Conservation (phyloP, 2,329 filamentous ascomycete species). For the Mycosphaerelloides madeirae region DNA sequence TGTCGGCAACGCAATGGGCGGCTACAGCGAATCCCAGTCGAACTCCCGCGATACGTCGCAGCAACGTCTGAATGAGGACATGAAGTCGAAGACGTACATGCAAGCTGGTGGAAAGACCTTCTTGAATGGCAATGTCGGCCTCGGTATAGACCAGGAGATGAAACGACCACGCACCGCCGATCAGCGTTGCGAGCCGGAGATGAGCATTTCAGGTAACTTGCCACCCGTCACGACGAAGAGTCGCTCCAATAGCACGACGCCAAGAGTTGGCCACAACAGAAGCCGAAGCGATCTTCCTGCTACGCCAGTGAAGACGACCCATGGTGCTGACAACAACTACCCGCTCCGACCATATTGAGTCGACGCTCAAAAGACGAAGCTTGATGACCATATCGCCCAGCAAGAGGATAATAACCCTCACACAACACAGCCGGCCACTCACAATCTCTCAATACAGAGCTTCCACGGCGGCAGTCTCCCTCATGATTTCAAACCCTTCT, state of each 20-base stretch:
- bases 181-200: slow-evolving; percentile 11
- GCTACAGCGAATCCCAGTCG: slow-evolving; percentile 8
- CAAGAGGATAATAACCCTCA: too few relatives aligned
- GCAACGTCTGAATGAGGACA: slow-evolving; percentile 16
- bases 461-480: too few relatives aligned
- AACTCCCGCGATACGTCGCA: slow-evolving; percentile 12
- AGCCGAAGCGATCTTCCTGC: slow-evolving; percentile 19
- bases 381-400: too few relatives aligned
- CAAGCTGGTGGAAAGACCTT: slow-evolving; percentile 18
- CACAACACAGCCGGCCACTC: too few relatives aligned
- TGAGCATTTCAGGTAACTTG: slow-evolving; percentile 6
- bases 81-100: slow-evolving; percentile 21
- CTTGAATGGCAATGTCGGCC: slow-evolving; percentile 11
- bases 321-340: slow-evolving; percentile 10
- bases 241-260: slow-evolving; percentile 17
- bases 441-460: too few relatives aligned
- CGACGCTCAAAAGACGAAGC: too few relatives aligned
- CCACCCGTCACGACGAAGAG: slow-evolving; percentile 6
- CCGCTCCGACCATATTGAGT: slow-evolving; percentile 4
- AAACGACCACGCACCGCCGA: slow-evolving; percentile 16
- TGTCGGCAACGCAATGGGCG: background rate
- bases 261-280: slow-evolving; percentile 16
- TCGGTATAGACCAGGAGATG: slow-evolving; percentile 17
- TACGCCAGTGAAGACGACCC: slow-evolving; percentile 16
- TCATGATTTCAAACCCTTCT: too few relatives aligned